Percentiles rank a stretch among this genome's conserved stretches.
Conservation (phyloP, 106 monocot species). For the Dendrobium chrysotoxum region DNA sequence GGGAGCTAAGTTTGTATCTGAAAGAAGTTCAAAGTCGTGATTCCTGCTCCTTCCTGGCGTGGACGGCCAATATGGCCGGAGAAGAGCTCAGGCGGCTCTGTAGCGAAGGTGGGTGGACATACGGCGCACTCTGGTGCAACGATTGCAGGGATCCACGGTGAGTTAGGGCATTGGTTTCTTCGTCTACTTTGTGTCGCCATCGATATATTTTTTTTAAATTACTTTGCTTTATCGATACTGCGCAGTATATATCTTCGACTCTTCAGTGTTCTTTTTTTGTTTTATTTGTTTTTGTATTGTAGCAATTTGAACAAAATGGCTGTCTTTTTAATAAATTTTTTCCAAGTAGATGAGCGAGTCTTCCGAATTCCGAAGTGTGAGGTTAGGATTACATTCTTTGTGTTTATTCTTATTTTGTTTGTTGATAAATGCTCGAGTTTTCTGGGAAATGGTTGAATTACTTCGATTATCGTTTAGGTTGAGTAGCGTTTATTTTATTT, state of each 20-base stretch:
- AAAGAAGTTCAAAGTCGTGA: not conserved
- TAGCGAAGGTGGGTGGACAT: not conserved
- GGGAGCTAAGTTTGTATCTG: not conserved
- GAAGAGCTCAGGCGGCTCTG: not conserved
- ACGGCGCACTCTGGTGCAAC: slow-evolving; percentile 2
- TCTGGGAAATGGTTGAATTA: not conserved
- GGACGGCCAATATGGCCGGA: not conserved
- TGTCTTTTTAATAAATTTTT: not conserved
- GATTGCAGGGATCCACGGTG: slow-evolving; percentile 6
- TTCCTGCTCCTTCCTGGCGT: not conserved
- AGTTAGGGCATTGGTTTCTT: not conserved
- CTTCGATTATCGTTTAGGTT: not conserved
- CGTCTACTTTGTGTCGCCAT: not conserved
- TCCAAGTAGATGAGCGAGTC: not conserved
- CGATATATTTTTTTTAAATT: too few species aligned
- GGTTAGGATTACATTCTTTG: not conserved
- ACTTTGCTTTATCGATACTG: too few species aligned
- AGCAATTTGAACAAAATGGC: not conserved
- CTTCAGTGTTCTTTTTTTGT: not conserved
- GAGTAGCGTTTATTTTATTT: too few species aligned
- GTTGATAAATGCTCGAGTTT: not conserved
- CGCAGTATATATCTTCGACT: too few species aligned
- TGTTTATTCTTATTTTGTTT: not conserved
- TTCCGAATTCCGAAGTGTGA: too few species aligned
- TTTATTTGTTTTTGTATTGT: not conserved